A percentile compares a stretch with the other conserved stretches of the same genome.
Conservation (phyloP, 2,329 filamentous ascomycete genomes). For the Phaeoacremonium minimum region DNA sequence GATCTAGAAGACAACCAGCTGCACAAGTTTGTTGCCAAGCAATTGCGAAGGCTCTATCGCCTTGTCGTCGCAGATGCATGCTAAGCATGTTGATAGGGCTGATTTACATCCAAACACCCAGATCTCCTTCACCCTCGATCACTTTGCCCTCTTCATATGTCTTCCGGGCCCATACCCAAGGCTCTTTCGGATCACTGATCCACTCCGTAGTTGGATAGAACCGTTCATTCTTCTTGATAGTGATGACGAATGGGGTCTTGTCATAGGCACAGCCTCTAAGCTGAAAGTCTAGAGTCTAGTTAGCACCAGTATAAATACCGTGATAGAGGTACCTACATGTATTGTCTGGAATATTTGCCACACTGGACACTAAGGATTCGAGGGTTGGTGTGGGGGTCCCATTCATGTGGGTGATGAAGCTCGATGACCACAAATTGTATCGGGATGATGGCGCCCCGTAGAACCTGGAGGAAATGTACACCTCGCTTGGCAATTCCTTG, state of each 20-base stretch:
- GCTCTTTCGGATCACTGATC: neutral
- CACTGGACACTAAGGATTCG: neutral
- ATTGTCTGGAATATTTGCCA: neutral
- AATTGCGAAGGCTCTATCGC: too few species aligned
- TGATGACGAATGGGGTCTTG: neutral
- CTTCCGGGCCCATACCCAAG: neutral
- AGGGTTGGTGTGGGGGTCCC: neutral
- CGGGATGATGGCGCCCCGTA: neutral
- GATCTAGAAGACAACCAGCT: too few species aligned
- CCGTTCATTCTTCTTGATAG: neutral
- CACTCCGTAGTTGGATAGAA: neutral
- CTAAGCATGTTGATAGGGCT: too few species aligned
- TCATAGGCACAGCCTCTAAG: neutral
- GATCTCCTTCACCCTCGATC: neutral
- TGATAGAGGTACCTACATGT: neutral
- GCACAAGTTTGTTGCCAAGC: too few species aligned
- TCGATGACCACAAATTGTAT: neutral
- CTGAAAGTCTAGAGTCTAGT: neutral
- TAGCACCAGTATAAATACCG: neutral
- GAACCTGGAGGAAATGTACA: neutral
- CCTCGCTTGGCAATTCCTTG: neutral
- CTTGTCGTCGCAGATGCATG: too few species aligned
- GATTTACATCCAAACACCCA: too few species aligned
- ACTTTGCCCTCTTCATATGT: neutral
- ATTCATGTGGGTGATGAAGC: neutral